A percentile compares a stretch with the other conserved stretches of the same genome.
Conservation (phyloP, 1,284 basidiomycete species). For the Cutaneotrichosporon arboriforme region DNA sequence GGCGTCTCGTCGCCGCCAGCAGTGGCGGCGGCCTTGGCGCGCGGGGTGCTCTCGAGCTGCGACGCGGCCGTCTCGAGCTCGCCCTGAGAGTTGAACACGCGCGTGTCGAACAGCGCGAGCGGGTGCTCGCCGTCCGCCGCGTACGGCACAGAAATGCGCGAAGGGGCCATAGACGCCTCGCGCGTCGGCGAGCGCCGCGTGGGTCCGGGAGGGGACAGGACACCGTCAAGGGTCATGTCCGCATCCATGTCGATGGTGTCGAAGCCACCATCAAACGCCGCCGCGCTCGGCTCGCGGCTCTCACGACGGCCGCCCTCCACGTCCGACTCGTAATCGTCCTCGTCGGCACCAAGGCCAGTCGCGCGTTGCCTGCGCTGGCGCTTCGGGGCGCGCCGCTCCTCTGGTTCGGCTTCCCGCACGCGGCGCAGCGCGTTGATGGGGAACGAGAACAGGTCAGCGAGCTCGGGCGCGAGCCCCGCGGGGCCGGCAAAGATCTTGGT, state of each 20-base stretch:
- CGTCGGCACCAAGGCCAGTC: slow-evolving; percentile 1
- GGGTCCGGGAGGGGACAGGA: neutral
- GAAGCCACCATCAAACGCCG: slow-evolving; percentile 16
- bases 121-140: slow-evolving; percentile 58
- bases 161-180: slow-evolving; percentile 31
- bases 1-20: neutral
- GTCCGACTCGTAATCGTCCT: slow-evolving; percentile 7
- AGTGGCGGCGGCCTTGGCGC: slow-evolving; percentile 2
- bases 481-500: slow-evolving; percentile 72
- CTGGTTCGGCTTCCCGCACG: slow-evolving; percentile 36
- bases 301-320: slow-evolving; percentile 60
- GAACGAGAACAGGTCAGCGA: slow-evolving; percentile 75
- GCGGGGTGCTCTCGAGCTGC: slow-evolving; percentile 2
- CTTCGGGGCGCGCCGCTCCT: slow-evolving; percentile 1
- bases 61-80: slow-evolving; percentile 4
- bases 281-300: slow-evolving; percentile 16
- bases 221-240: slow-evolving; percentile 18
- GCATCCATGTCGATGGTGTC: slow-evolving; percentile 1
- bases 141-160: slow-evolving; percentile 48
- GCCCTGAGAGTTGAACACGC: slow-evolving; percentile 26
- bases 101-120: slow-evolving; percentile 74
- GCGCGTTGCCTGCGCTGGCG: slow-evolving; percentile 5
- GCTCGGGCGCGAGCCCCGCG: slow-evolving; percentile 61
- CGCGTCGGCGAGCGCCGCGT: slow-evolving; percentile 9
- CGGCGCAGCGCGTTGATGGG: slow-evolving; percentile 55